phyloP scores from a whole-genome alignment of 306 rosid genomes.

The Castanea crenata region DNA sequence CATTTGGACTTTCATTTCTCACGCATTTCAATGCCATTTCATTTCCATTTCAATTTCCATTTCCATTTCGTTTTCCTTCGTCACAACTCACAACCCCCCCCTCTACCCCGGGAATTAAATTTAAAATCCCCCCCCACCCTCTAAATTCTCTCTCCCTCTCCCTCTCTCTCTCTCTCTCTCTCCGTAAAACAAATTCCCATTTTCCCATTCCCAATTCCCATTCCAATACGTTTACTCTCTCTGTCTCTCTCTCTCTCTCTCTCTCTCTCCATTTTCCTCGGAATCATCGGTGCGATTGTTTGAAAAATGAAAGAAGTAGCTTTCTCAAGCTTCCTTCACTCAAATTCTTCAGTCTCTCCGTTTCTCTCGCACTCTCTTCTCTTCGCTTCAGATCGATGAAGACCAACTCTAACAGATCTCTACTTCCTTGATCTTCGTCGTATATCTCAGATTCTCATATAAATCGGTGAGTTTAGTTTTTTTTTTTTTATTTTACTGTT shows the following conservation, averaged over 20 bases:
- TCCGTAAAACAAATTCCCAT: constrained; percentile 26
- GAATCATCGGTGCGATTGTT: constrained; percentile 19
- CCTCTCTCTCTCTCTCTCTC: constrained; percentile 18
- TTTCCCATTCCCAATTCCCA: constrained; percentile 17
- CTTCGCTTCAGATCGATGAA: constrained; percentile 23
- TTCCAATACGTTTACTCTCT: constrained; percentile 36
- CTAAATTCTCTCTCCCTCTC: constrained; percentile 20
- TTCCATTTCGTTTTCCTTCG: not conserved
- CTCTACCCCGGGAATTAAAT: constrained; percentile 15
- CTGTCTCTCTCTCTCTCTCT: constrained; percentile 28
- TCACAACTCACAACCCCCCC: not conserved
- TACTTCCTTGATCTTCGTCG: constrained; percentile 24
- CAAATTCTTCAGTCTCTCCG: constrained; percentile 16
- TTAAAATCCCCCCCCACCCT: constrained; percentile 39
- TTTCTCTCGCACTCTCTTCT: not conserved
- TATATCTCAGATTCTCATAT: not conserved
- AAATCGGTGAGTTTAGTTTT: constrained; percentile 40
- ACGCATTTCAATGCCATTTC: constrained; percentile 61
- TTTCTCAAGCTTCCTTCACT: constrained; percentile 8
- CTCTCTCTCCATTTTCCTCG: constrained; percentile 32
- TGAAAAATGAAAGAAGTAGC: constrained; percentile 52
- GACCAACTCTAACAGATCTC: constrained; percentile 13
- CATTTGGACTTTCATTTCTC: constrained; percentile 62
- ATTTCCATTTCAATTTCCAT: constrained; percentile 23
- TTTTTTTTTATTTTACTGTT: too few species aligned